Base-by-base conservation (phyloP, 495 filamentous ascomycete genomes). In the Lophiostoma macrostomum region DNA sequence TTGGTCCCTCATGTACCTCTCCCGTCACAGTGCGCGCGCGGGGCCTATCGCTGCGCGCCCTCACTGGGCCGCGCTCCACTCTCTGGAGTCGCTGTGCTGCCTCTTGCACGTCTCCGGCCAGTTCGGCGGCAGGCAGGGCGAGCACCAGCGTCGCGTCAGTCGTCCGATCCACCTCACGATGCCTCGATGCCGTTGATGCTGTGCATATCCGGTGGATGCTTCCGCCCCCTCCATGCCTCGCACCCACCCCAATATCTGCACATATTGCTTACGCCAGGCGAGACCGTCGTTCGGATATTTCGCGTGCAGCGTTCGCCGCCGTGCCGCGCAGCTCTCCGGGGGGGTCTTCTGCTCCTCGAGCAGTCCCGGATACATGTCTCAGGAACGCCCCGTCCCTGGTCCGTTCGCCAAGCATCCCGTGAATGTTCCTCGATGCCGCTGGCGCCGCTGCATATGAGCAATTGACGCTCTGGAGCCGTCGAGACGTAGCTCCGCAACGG, bases 351-450 rank as follows among this genome's bases (percentile, higher is more conserved):
- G 14, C 42, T 56, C 52, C 24, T 11, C 19, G 4, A 44, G 2
- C 20, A 34, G 3, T 49, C 43, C 53, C 53, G 41, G 28, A 44
- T 32, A 36, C 44, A 32, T 42, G 53, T 50, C 43, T 50, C 58
- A 61, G 58, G 58, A 61, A 61, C 58, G n/a, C 24, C 50, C 28
- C 36, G 12, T 44, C 18, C 54, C 54, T 49, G 46, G 46, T 31
- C 31, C 27, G 39, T 50, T 43, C 52, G 35, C 58, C 58, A 52
- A 56, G 45, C 52, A 53, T 46, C 40, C 42, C 30, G 39, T 43
- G 41, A 36, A 8, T 22, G 14, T 20, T 47, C 27, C 46, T 23
- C n/a, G 42, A 14, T 41, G 25, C 10, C 18, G 45, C 47, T 32
- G 37, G 40, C 30, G 20, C 37, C 28, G 13, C 49, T 34, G 23